Evolutionary conservation across 495 filamentous ascomycete species (phyloP).

Genomic region (Mytilinidion resinicola): DNA sequence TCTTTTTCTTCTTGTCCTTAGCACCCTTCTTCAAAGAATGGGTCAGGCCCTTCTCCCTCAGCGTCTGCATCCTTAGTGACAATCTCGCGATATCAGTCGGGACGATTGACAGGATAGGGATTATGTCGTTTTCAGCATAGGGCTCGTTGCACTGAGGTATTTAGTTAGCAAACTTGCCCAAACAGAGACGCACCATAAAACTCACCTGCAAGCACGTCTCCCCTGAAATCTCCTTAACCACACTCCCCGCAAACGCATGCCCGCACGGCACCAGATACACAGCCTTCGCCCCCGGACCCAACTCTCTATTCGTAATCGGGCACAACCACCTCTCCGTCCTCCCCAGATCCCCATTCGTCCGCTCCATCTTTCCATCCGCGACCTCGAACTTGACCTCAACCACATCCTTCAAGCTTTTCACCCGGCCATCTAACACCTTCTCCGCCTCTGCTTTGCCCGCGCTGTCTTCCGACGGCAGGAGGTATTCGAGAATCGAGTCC

Average conservation of each 20-base stretch:
- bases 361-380: constrained; percentile 39
- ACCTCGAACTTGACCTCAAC: constrained; percentile 80
- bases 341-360: constrained; percentile 5
- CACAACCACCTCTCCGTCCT: constrained; percentile 62
- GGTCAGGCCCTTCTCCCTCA: constrained; percentile 65
- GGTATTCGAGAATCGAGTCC: constrained; percentile 74
- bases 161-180: constrained; percentile 5
- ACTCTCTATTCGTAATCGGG: constrained; percentile 77
- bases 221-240: constrained; percentile 68
- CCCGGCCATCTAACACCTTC: constrained; percentile 59
- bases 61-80: constrained; percentile 52
- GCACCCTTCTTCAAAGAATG: constrained; percentile 83
- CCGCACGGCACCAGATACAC: constrained; percentile 94
- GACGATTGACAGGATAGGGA: constrained; percentile 70
- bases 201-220: constrained; percentile 57
- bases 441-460: constrained; percentile 50
- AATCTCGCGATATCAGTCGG: constrained; percentile 65
- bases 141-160: constrained; percentile 59
- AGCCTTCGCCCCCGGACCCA: constrained; percentile 71
- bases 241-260: constrained; percentile 84
- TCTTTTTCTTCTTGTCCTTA: constrained; percentile 64
- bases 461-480: constrained; percentile 57
- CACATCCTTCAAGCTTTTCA: constrained; percentile 79
- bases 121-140: constrained; percentile 70
- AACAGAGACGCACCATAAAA: background rate